Conservation (phyloP, 2,329 filamentous ascomycete species). For the Fusarium subtropicale region DNA sequence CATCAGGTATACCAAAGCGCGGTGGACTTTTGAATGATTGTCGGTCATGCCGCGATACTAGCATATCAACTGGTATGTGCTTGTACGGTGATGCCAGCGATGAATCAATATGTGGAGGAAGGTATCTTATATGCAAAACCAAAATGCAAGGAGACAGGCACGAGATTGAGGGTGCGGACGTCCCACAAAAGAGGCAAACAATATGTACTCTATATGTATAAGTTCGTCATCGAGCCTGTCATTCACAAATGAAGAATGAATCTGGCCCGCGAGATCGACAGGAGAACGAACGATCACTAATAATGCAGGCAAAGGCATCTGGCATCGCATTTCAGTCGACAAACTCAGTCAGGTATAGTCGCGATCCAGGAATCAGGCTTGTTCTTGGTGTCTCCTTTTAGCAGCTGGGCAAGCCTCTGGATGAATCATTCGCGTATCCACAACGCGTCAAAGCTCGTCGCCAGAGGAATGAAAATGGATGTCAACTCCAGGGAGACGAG, state of each 20-base stretch:
- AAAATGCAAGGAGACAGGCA: conserved; percentile 15
- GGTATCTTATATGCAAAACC: conserved; percentile 2
- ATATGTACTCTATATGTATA: conserved; percentile 11
- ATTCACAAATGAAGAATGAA: conserved; percentile 15
- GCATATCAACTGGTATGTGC: conserved; percentile 4
- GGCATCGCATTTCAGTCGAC: conserved; percentile 6
- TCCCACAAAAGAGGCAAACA: conserved; percentile 20
- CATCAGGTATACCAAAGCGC: conserved; percentile 5
- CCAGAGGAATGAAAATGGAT: conserved; percentile 24
- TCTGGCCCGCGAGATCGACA: conserved; percentile 41
- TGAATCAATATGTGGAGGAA: background rate
- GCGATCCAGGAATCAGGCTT: background rate
- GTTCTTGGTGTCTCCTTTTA: conserved; percentile 15
- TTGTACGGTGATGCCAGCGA: background rate
- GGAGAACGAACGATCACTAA: conserved; percentile 36
- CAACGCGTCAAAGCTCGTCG: conserved; percentile 14
- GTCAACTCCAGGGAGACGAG: conserved; percentile 18
- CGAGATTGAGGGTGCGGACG: conserved; percentile 3
- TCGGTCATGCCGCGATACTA: conserved; percentile 21
- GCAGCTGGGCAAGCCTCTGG: background rate
- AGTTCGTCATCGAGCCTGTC: conserved; percentile 18
- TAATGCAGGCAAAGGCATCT: background rate
- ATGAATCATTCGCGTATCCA: conserved; percentile 37
- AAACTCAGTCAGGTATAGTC: conserved; percentile 9
- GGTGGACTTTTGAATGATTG: conserved; percentile 9